phyloP scores from a whole-genome alignment of 2,329 filamentous ascomycete genomes.

The Colletotrichum truncatum region DNA sequence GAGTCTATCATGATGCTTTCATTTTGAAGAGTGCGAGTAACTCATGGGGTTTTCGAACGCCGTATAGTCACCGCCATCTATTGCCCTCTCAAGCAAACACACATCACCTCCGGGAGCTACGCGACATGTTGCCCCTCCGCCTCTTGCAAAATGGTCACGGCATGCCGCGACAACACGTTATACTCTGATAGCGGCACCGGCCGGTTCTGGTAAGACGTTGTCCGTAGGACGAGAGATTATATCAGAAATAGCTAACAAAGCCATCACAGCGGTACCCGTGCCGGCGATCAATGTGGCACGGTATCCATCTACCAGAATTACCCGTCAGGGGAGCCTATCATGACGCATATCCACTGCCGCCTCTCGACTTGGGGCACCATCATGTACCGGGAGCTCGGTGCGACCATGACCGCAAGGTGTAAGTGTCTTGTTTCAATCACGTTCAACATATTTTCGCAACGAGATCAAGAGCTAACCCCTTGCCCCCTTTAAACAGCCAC shows the following conservation, averaged over 20 bases:
- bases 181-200: not conserved
- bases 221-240: not conserved
- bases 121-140: not conserved
- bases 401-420: not conserved
- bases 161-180: not conserved
- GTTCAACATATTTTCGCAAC: not conserved
- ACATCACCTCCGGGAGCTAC: not conserved
- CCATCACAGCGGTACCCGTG: not conserved
- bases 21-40: no score
- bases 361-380: not conserved
- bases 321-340: not conserved
- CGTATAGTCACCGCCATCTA: no score
- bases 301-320: not conserved
- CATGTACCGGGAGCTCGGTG: not conserved
- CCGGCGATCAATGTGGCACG: not conserved
- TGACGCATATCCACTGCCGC: not conserved
- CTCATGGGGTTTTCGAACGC: no score
- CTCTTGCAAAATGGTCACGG: not conserved
- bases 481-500: no score
- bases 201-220: not conserved
- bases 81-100: no score
- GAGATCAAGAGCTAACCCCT: no score
- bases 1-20: no score
- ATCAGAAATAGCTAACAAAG: not conserved
- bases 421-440: not conserved